These are phyloP conservation scores for Penicillium sp. DNA, from an alignment of 2,329 filamentous ascomycete genomes.

Conservation along the genomic window DNA sequence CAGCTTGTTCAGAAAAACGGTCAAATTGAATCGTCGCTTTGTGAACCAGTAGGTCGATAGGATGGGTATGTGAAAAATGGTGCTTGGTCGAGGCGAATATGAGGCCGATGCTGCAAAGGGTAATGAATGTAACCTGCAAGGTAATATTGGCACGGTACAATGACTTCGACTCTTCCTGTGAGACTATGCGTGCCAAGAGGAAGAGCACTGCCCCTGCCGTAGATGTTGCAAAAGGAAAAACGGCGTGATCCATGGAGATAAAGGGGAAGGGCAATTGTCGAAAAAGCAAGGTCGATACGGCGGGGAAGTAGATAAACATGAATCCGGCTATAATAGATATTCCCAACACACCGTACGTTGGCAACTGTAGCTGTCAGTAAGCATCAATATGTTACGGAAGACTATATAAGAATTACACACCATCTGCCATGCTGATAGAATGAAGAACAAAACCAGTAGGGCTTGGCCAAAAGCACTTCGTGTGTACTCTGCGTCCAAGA, in stretches of 20 bases:
- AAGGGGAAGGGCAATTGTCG: slow-evolving; percentile 34
- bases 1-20: slow-evolving; percentile 50
- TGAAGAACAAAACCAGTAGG: slow-evolving; percentile 33
- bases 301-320: slow-evolving; percentile 35
- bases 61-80: slow-evolving; percentile 48
- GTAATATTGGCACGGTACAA: slow-evolving; percentile 28
- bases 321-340: slow-evolving; percentile 39
- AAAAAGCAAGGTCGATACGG: slow-evolving; percentile 33
- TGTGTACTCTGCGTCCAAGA: slow-evolving; percentile 39
- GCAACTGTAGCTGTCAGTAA: slow-evolving; percentile 35
- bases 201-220: slow-evolving; percentile 31
- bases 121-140: slow-evolving; percentile 38
- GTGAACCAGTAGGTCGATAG: slow-evolving; percentile 57
- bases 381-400: background rate
- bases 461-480: slow-evolving; percentile 40
- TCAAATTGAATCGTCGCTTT: slow-evolving; percentile 50
- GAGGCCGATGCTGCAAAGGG: slow-evolving; percentile 46
- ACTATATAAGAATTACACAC: slow-evolving; percentile 30
- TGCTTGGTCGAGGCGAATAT: slow-evolving; percentile 43
- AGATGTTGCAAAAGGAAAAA: slow-evolving; percentile 34
- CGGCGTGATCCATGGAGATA: slow-evolving; percentile 27
- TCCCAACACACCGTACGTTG: slow-evolving; percentile 40
- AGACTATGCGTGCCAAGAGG: slow-evolving; percentile 25
- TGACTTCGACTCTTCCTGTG: slow-evolving; percentile 31
- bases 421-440: slow-evolving; percentile 39